Evolutionary conservation across 345 rosid species (phyloP), one percentile per base, ranked within the genome.

Genomic region (Hevea brasiliensis): DNA sequence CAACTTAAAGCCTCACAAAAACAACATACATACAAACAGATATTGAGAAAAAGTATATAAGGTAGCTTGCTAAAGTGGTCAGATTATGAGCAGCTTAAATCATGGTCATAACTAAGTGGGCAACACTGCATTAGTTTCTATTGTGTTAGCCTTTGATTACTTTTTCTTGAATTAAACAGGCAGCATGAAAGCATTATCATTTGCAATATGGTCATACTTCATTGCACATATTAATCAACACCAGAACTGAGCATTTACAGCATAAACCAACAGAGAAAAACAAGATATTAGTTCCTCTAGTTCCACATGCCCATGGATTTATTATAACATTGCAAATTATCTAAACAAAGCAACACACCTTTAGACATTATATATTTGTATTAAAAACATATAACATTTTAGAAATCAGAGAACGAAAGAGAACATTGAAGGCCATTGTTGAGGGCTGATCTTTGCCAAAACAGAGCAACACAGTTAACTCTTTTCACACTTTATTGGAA

Each of bases 391-490:
- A 1, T n/a, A n/a, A n/a, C n/a, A n/a, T n/a, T n/a, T n/a, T n/a
- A n/a, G n/a, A n/a, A n/a, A n/a, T 32, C 37, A 32, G 4, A 32
- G 37, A 32, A 32, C 37, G 2, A 32, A 32, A 32, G 4, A 32
- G 37, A 32, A 32, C 37, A 32, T 55, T 17, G 23, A 44, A 70
- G 55, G 55, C 68, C 21, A 44, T 44, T 45, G 17, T 48, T 10
- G 8, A 68, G 32, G 45, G 32, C 51, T 55, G 35, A 23, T 68
- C 61, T 37, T n/a, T 37, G 50, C n/a, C 55, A 68, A 54, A 37
- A 32, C n/a, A 54, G 32, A 20, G 14, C 44, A 32, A 32, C 37
- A 32, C 3, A 32, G 4, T 32, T 32, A 32, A 32, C 37, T 32
- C 37, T 32, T n/a, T 32, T 32, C 37, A 32, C 2, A 32, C 37